These are phyloP conservation scores for Cubamyces lactineus DNA, from an alignment of 768 basidiomycete species.

Conservation along the genomic window DNA sequence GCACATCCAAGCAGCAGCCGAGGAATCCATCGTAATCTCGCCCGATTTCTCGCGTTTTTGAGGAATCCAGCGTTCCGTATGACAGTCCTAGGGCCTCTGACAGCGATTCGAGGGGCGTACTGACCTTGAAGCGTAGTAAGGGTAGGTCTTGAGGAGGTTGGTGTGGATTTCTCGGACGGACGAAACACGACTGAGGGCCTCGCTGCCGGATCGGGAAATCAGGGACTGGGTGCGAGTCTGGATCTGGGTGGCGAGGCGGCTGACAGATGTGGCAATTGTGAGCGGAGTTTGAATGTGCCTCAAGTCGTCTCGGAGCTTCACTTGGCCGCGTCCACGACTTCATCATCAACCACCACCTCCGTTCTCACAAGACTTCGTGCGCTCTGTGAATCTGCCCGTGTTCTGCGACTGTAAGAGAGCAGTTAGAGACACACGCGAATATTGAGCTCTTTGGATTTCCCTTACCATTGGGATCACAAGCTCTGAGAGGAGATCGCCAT, in stretches of 20 bases:
- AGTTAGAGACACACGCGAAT: constrained; percentile 23
- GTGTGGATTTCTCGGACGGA: constrained; percentile 27
- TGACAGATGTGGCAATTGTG: constrained; percentile 13
- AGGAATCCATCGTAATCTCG: constrained; percentile 44
- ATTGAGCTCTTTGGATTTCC: constrained; percentile 13
- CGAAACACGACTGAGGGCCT: constrained; percentile 22
- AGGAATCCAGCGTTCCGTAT: background rate
- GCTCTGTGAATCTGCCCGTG: constrained; percentile 16
- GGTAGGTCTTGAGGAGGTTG: constrained; percentile 37
- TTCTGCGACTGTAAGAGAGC: constrained; percentile 33
- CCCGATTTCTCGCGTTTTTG: constrained; percentile 7
- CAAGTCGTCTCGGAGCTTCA: constrained; percentile 15
- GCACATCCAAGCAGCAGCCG: constrained; percentile 36
- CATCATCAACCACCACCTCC: constrained; percentile 52
- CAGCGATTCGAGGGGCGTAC: constrained; percentile 21
- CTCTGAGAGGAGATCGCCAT: constrained; percentile 25
- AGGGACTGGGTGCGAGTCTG: constrained; percentile 28
- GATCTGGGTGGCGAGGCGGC: background rate
- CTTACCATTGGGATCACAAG: constrained; percentile 12
- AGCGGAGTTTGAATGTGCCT: constrained; percentile 40
- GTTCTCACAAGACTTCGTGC: constrained; percentile 20
- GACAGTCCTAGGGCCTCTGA: background rate
- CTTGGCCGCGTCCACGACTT: constrained; percentile 37
- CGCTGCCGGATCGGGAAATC: constrained; percentile 27
- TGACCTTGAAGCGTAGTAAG: constrained; percentile 34